These are phyloP conservation scores for Calocera viscosa DNA, from an alignment of 768 basidiomycete genomes.

Conservation along the genomic window DNA sequence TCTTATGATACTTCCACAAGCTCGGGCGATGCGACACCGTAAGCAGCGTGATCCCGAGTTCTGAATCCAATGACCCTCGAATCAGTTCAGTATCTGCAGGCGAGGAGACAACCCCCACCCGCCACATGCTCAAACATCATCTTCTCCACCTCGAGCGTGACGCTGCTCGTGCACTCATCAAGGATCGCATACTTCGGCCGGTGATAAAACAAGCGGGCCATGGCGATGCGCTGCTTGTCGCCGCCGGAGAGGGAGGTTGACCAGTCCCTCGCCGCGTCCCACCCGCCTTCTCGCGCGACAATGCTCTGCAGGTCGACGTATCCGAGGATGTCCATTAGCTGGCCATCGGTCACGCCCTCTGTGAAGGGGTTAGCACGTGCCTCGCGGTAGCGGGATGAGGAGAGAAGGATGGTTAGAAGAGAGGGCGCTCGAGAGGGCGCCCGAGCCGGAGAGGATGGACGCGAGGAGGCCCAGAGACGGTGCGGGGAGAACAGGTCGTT, in stretches of 20 bases:
- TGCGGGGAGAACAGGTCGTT: no score
- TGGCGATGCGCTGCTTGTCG: constrained; percentile 84
- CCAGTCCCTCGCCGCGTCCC: constrained; percentile 59
- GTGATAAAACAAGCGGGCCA: constrained; percentile 95
- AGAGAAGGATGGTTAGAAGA: background rate
- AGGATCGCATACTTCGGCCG: constrained; percentile 92
- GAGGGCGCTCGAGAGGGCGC: no score
- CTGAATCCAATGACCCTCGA: no score
- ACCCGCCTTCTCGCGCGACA: constrained; percentile 92
- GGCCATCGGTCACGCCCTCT: constrained; percentile 63
- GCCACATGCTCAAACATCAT: constrained; percentile 91
- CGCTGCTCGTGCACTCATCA: constrained; percentile 91
- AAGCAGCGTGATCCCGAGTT: constrained; percentile 77
- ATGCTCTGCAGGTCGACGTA: constrained; percentile 75
- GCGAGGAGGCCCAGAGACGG: no score
- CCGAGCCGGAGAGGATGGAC: no score
- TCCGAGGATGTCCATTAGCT: constrained; percentile 57
- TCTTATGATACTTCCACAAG: constrained; percentile 82
- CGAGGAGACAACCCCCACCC: constrained; percentile 16
- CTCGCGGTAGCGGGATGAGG: background rate
- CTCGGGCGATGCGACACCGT: constrained; percentile 94
- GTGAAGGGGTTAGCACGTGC: no score
- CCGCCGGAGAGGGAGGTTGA: constrained; percentile 65
- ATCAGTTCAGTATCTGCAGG: no score
- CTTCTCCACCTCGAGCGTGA: constrained; percentile 84